These are phyloP conservation scores for Dryas octopetala DNA, from an alignment of 306 rosid species.

Conservation along the genomic window DNA sequence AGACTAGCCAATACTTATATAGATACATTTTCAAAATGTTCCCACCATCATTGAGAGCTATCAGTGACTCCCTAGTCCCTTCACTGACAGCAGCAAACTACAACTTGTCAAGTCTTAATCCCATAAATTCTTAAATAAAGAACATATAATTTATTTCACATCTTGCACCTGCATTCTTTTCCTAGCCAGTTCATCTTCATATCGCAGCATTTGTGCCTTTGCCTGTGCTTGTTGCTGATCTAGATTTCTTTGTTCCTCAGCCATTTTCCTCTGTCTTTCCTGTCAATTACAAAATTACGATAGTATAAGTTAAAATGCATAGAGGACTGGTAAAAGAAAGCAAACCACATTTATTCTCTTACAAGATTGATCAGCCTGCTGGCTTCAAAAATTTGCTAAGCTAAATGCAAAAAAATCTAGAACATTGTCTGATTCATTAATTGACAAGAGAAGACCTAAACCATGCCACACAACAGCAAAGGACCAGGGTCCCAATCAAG, in stretches of 20 bases:
- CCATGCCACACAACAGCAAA: not conserved
- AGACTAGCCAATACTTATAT: not conserved
- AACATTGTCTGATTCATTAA: not conserved
- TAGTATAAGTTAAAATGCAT: conserved; percentile 13
- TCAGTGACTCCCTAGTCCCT: not conserved
- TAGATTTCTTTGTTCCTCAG: conserved; percentile 81
- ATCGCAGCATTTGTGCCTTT: conserved; percentile 77
- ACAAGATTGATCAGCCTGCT: not conserved
- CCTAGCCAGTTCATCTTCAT: conserved; percentile 84
- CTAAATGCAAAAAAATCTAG: not conserved
- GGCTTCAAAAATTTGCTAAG: not conserved
- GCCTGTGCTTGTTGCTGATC: conserved; percentile 81
- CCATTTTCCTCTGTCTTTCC: conserved; percentile 80
- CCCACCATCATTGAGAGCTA: not conserved
- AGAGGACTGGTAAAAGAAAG: not conserved
- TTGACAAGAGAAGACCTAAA: not conserved
- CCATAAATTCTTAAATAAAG: not conserved
- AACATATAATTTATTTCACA: conserved; percentile 15
- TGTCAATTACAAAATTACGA: conserved; percentile 28
- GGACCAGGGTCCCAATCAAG: not conserved
- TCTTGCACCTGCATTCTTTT: conserved; percentile 82
- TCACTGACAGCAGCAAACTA: not conserved
- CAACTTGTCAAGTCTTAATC: conserved; percentile 12
- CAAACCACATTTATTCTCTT: not conserved
- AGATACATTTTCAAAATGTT: not conserved